A percentile compares a stretch with the other conserved stretches of the same genome.
Evolutionary conservation across 345 rosid species (phyloP).

Genomic region (Salix koriyanagi): DNA sequence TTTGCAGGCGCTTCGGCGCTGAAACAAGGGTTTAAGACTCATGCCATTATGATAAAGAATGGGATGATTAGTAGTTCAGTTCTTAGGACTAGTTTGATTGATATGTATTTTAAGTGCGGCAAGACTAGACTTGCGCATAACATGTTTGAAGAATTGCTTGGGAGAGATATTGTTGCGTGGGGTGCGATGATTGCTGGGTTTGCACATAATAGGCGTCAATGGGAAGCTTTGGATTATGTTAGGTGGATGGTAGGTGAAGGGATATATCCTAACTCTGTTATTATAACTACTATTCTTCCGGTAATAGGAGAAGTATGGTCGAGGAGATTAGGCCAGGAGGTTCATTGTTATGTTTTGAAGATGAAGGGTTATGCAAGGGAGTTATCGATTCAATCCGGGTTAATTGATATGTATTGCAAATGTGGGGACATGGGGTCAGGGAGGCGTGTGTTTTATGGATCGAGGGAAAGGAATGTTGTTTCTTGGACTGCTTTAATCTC

Average conservation of each 20-base stretch:
- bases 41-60: slow-evolving; percentile 66
- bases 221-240: slow-evolving; percentile 57
- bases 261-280: slow-evolving; percentile 58
- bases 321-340: slow-evolving; percentile 57
- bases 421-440: slow-evolving; percentile 69
- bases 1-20: slow-evolving; percentile 73
- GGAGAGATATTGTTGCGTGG: slow-evolving; percentile 70
- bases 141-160: slow-evolving; percentile 63
- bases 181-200: slow-evolving; percentile 85
- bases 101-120: slow-evolving; percentile 79
- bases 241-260: slow-evolving; percentile 70
- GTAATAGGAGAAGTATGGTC: slow-evolving; percentile 63
- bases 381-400: slow-evolving; percentile 56
- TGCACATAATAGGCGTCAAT: slow-evolving; percentile 58
- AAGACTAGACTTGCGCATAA: slow-evolving; percentile 52
- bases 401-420: slow-evolving; percentile 85
- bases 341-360: slow-evolving; percentile 68
- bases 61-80: slow-evolving; percentile 51
- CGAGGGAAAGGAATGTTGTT: slow-evolving; percentile 57
- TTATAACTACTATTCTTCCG: slow-evolving; percentile 60
- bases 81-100: slow-evolving; percentile 67
- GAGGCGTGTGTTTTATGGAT: slow-evolving; percentile 62
- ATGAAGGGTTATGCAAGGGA: slow-evolving; percentile 41
- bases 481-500: slow-evolving; percentile 92
- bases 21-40: slow-evolving; percentile 63